Conservation (phyloP, 352 stramenopile species). For the Globisporangium apiculatum region DNA sequence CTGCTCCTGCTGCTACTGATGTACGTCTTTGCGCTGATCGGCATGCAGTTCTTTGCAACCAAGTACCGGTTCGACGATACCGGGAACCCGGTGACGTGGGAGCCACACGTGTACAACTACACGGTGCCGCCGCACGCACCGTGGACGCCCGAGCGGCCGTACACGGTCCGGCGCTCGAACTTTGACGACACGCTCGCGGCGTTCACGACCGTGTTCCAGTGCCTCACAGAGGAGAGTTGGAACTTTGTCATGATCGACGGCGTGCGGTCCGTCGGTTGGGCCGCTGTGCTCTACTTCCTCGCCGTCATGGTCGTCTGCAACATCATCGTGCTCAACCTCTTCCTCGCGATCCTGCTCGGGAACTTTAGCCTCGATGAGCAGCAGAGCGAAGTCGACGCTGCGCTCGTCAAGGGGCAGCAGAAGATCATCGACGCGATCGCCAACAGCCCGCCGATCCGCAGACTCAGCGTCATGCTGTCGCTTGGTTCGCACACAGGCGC, state of each 20-base stretch:
- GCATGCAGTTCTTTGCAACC: slow-evolving; percentile 82
- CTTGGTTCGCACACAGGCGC: background rate
- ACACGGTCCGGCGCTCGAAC: slow-evolving; percentile 42
- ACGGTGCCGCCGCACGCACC: slow-evolving; percentile 32
- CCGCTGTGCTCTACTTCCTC: slow-evolving; percentile 50
- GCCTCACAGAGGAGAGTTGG: slow-evolving; percentile 87
- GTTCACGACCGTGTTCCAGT: slow-evolving; percentile 78
- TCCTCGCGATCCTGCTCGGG: slow-evolving; percentile 82
- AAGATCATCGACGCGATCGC: slow-evolving; percentile 17
- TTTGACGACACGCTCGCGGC: slow-evolving; percentile 47
- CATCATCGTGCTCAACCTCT: slow-evolving; percentile 87
- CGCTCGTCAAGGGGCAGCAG: slow-evolving; percentile 22
- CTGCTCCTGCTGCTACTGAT: slow-evolving; percentile 85
- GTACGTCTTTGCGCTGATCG: slow-evolving; percentile 83
- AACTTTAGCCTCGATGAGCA: slow-evolving; percentile 59
- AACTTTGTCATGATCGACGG: slow-evolving; percentile 83
- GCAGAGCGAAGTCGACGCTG: slow-evolving; percentile 18
- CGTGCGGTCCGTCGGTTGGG: slow-evolving; percentile 36
- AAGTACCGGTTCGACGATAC: slow-evolving; percentile 66
- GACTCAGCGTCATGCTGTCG: slow-evolving; percentile 5
- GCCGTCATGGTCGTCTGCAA: slow-evolving; percentile 64
- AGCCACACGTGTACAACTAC: slow-evolving; percentile 30
- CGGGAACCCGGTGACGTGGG: slow-evolving; percentile 27
- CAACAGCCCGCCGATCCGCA: slow-evolving; percentile 4
- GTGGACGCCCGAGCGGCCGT: slow-evolving; percentile 30